Conservation (phyloP, 805 yeast genomes). For the Saccharomyces eubayanus region DNA sequence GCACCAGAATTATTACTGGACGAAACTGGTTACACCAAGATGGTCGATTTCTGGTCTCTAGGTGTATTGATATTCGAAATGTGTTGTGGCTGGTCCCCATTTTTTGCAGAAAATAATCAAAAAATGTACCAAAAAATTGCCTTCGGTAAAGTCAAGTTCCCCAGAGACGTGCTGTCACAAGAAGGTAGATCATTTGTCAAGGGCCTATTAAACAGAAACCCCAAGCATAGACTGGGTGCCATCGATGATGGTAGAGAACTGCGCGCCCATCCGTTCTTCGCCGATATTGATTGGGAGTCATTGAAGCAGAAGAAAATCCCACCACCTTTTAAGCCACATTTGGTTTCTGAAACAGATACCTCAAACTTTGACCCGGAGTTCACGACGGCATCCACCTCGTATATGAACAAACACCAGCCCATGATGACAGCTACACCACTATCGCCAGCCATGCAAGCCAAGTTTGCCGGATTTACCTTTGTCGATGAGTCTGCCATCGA, state of each 20-base stretch:
- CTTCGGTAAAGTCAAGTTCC: slow-evolving; percentile 94
- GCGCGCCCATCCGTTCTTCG: slow-evolving; percentile 84
- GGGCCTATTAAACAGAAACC: slow-evolving; percentile 90
- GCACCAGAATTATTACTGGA: slow-evolving; percentile 95
- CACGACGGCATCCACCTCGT: slow-evolving; percentile 83
- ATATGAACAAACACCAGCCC: slow-evolving; percentile 51
- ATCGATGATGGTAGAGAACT: slow-evolving; percentile 86
- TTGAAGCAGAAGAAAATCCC: slow-evolving; percentile 74
- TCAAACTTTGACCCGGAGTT: slow-evolving; percentile 97
- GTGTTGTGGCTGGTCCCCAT: slow-evolving; percentile 99
- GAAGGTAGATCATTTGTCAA: slow-evolving; percentile 95
- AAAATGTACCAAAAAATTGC: slow-evolving; percentile 99
- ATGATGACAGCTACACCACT: slow-evolving; percentile 58
- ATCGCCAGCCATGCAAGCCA: slow-evolving; percentile 91
- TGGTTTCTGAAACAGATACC: slow-evolving; percentile 84
- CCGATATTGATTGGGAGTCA: slow-evolving; percentile 84
- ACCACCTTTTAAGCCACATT: slow-evolving; percentile 95
- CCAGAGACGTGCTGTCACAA: slow-evolving; percentile 85
- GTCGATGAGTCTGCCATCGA: slow-evolving; percentile 91
- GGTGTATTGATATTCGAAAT: slow-evolving; percentile 96
- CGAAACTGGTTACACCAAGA: slow-evolving; percentile 93
- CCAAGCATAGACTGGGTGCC: slow-evolving; percentile 90
- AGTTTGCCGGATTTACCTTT: slow-evolving; percentile 93
- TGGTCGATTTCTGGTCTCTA: slow-evolving; percentile 98
- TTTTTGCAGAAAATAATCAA: slow-evolving; percentile 94